Evolutionary conservation across 768 basidiomycete species (phyloP), one percentile per base, ranked within the genome.

Genomic region (Lentinula sp.): DNA sequence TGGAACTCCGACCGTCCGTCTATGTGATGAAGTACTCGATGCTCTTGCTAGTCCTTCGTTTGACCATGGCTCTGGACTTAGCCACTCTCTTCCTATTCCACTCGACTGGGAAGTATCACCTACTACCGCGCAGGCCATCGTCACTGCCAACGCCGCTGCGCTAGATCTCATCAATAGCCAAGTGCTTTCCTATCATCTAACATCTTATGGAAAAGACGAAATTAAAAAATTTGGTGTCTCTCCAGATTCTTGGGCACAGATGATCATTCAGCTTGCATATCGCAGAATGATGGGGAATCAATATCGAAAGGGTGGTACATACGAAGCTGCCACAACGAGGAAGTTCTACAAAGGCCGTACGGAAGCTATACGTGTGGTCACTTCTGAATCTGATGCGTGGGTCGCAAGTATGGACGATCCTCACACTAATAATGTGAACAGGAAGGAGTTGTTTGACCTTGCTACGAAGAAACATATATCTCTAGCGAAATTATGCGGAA

Each of bases 181-280:
- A 66, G 77, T 78, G 59, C 74, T 94, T 62, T 75, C 77, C 21
- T 86, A 85, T 72, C 71, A 82, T 61, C 76, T 82, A 43, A 93
- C 91, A 1, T 70, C 75, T 1, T 98, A 95, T 66, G 95, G 95
- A 37, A 96, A 95, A 73, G 82, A 82, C 48, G 82, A 84, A 16
- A 91, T 96, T 76, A 97, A 96, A 78, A 74, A 80, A 13, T 93
- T 91, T 66, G 86, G 89, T 37, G 85, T 90, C n/a, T 92, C 93
- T 45, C 95, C 95, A 2, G 95, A 98, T 69, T 90, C 90, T 31
- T 97, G 94, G 93, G 87, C 91, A 50, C 95, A 98, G 75, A 86
- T 97, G 83, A 76, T 94, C 68, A 80, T 95, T 54, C 95, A 98
- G 70, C 76, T 98, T 50, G 95, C 95, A 5, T 95, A 95, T 71